These are phyloP conservation scores for Colletotrichum chlorophyti DNA, from an alignment of 2,329 filamentous ascomycete species.

Conservation along the genomic window DNA sequence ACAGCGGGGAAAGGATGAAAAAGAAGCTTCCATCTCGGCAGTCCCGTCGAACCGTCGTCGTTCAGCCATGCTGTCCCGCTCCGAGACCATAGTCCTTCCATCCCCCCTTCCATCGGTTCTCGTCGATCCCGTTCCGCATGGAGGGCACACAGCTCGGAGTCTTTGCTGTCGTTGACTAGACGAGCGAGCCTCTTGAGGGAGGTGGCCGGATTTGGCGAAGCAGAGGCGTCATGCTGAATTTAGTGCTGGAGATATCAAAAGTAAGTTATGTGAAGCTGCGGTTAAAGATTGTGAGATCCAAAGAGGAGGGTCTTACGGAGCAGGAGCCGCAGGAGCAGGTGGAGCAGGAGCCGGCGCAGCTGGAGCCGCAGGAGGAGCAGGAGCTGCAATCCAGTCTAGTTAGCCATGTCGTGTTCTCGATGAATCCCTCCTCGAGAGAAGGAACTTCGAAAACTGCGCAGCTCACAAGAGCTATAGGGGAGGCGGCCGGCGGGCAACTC, in stretches of 20 bases:
- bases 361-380: slow-evolving; percentile 29
- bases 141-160: slow-evolving; percentile 25
- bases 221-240: slow-evolving; percentile 15
- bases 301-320: slow-evolving; percentile 13
- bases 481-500: not conserved
- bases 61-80: not conserved
- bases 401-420: not conserved
- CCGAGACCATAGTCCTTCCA: not conserved
- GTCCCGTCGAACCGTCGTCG: too few species aligned
- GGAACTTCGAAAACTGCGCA: not conserved
- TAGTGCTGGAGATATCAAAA: slow-evolving; percentile 7
- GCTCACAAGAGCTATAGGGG: not conserved
- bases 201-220: not conserved
- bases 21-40: too few species aligned
- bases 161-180: not conserved
- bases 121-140: slow-evolving; percentile 10
- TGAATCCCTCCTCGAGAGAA: not conserved
- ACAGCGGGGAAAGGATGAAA: too few species aligned
- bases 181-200: slow-evolving; percentile 23
- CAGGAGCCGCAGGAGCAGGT: slow-evolving; percentile 29
- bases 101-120: slow-evolving; percentile 8
- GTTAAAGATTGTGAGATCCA: too few species aligned
- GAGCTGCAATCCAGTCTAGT: slow-evolving; percentile 6
- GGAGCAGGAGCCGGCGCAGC: slow-evolving; percentile 28
- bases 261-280: not conserved